A percentile compares a stretch with the other conserved stretches of the same genome.
Conservation (phyloP, 805 yeast species). For the Suhomyces kilbournensis region DNA sequence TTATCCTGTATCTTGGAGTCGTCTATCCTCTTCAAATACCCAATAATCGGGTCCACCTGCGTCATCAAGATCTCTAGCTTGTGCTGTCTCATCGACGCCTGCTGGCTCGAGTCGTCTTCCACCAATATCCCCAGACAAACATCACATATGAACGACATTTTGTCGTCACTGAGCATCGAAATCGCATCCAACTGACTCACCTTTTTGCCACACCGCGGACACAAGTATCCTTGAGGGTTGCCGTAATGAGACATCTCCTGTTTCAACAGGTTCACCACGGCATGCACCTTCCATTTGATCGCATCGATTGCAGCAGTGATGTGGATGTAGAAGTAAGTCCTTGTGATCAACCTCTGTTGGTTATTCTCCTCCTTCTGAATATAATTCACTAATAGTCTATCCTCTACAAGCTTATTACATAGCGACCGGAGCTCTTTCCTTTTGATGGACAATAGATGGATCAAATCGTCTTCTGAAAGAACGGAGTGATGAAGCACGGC, state of each 20-base stretch:
- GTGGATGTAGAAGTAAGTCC: constrained; percentile 84
- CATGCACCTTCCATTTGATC: constrained; percentile 93
- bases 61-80: constrained; percentile 80
- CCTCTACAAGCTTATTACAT: constrained; percentile 80
- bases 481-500: constrained; percentile 87
- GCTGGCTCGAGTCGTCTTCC: constrained; percentile 86
- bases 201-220: constrained; percentile 80
- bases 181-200: constrained; percentile 87
- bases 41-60: constrained; percentile 85
- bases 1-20: constrained; percentile 40
- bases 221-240: constrained; percentile 91
- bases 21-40: constrained; percentile 59
- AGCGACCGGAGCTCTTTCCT: constrained; percentile 82
- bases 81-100: constrained; percentile 77
- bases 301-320: constrained; percentile 93
- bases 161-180: constrained; percentile 73
- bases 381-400: constrained; percentile 69
- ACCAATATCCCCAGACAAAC: constrained; percentile 72
- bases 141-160: constrained; percentile 78
- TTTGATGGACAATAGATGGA: constrained; percentile 75
- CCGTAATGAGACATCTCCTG: constrained; percentile 81
- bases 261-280: constrained; percentile 72
- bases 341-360: constrained; percentile 62
- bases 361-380: constrained; percentile 65
- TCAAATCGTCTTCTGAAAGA: constrained; percentile 86